Evolutionary conservation across 2,329 filamentous ascomycete genomes (phyloP).

Genomic region (Calonectria naviculata): DNA sequence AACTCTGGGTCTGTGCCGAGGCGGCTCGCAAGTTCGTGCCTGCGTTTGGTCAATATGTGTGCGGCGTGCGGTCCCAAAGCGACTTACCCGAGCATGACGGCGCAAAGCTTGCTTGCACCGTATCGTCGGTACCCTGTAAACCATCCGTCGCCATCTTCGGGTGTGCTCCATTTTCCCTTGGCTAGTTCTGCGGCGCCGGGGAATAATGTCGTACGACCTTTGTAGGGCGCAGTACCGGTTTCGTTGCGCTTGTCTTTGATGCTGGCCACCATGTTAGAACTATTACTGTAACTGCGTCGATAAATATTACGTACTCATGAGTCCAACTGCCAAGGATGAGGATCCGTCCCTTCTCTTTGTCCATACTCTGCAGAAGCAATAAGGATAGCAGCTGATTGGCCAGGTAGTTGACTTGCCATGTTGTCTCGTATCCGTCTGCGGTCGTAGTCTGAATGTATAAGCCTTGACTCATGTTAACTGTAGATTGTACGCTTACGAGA

Average conservation of each 20-base stretch:
- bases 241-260: slow-evolving; percentile 43
- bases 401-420: slow-evolving; percentile 48
- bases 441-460: slow-evolving; percentile 39
- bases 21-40: slow-evolving; percentile 49
- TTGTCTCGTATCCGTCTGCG: slow-evolving; percentile 44
- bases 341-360: slow-evolving; percentile 40
- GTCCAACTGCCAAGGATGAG: slow-evolving; percentile 46
- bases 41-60: slow-evolving; percentile 26
- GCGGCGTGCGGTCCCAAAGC: neutral
- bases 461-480: neutral
- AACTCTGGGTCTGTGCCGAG: slow-evolving; percentile 47
- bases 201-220: slow-evolving; percentile 40
- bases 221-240: slow-evolving; percentile 33
- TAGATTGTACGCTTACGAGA: slow-evolving; percentile 32
- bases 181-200: slow-evolving; percentile 45
- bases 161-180: slow-evolving; percentile 48
- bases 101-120: slow-evolving; percentile 52
- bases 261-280: slow-evolving; percentile 31
- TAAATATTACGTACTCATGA: slow-evolving; percentile 45
- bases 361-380: slow-evolving; percentile 47
- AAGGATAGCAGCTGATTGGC: slow-evolving; percentile 44
- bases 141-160: slow-evolving; percentile 42
- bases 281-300: neutral
- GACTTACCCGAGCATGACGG: slow-evolving; percentile 48
- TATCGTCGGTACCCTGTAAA: slow-evolving; percentile 48